phyloP scores from a whole-genome alignment of 1,284 basidiomycete genomes.

The Fomitopsis betulina region DNA sequence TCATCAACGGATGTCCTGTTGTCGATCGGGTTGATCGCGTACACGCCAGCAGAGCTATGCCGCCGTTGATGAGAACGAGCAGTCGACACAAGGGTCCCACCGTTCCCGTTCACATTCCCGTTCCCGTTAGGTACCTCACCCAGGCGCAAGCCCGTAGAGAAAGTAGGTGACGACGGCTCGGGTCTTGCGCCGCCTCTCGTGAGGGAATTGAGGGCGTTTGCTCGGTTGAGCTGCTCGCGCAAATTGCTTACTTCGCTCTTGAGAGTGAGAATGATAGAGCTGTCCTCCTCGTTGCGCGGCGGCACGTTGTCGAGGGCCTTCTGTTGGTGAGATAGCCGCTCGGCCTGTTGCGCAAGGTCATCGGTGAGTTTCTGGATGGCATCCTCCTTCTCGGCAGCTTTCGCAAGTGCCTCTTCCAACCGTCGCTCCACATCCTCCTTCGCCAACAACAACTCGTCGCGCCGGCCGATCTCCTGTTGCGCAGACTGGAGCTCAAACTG shows the following conservation, averaged over 20 bases:
- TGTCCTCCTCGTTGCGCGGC: slow-evolving; percentile 71
- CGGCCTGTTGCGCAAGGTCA: slow-evolving; percentile 70
- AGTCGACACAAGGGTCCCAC: slow-evolving; percentile 22
- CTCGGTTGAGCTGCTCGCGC: slow-evolving; percentile 93
- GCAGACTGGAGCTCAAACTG: slow-evolving; percentile 69
- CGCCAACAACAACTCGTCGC: slow-evolving; percentile 72
- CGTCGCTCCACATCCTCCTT: slow-evolving; percentile 84
- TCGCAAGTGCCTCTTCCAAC: slow-evolving; percentile 73
- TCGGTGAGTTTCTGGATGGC: slow-evolving; percentile 78
- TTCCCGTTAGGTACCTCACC: slow-evolving; percentile 37
- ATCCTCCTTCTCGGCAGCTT: slow-evolving; percentile 82
- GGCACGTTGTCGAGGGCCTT: slow-evolving; percentile 59
- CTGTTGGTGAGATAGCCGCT: slow-evolving; percentile 81
- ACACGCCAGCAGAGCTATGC: slow-evolving; percentile 83
- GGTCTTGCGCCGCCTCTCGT: slow-evolving; percentile 59
- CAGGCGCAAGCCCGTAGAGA: slow-evolving; percentile 63
- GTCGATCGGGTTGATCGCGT: slow-evolving; percentile 56
- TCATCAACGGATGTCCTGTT: slow-evolving; percentile 76
- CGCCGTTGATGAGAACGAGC: slow-evolving; percentile 67
- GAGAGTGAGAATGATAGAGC: slow-evolving; percentile 80
- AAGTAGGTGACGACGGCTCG: slow-evolving; percentile 82
- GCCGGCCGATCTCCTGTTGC: slow-evolving; percentile 71
- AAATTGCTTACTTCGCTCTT: slow-evolving; percentile 90
- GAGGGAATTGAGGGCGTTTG: slow-evolving; percentile 84
- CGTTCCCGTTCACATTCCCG: slow-evolving; percentile 26